Evolutionary conservation across 1,284 basidiomycete species (phyloP).

Genomic region (Sanguinoderma infundibulare): DNA sequence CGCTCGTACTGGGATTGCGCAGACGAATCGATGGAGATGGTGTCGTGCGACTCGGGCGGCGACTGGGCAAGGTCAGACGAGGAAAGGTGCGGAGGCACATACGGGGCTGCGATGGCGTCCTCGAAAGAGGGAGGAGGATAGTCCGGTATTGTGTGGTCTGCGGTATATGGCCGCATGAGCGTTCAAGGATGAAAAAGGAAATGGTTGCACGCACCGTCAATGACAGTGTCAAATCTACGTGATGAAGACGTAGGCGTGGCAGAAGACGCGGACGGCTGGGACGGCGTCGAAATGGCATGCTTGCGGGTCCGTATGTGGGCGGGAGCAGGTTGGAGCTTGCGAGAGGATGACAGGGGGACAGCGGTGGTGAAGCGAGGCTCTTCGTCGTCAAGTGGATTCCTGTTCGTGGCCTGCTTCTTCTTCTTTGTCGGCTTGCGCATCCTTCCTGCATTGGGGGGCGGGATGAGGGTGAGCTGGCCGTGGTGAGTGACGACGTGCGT

Average conservation of each 20-base stretch:
- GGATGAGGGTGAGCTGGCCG: conserved; percentile 53
- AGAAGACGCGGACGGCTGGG: conserved; percentile 14
- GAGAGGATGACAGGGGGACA: conserved; percentile 32
- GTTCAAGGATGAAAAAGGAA: background rate
- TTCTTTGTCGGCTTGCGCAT: conserved; percentile 48
- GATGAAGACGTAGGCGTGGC: background rate
- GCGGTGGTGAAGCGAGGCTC: conserved; percentile 43
- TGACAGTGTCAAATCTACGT: conserved; percentile 14
- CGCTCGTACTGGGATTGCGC: conserved; percentile 2
- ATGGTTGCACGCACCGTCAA: conserved; percentile 23
- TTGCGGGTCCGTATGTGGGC: conserved; percentile 32
- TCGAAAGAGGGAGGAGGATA: conserved; percentile 64
- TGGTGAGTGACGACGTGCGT: conserved; percentile 58
- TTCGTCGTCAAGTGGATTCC: conserved; percentile 23
- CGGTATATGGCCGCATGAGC: background rate
- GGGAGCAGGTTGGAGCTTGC: conserved; percentile 33
- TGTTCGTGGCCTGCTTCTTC: conserved; percentile 20
- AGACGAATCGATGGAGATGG: conserved; percentile 3
- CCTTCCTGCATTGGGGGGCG: conserved; percentile 57
- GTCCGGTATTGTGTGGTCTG: conserved; percentile 48
- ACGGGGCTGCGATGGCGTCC: conserved; percentile 48
- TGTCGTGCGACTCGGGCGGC: conserved; percentile 11
- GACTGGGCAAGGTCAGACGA: conserved; percentile 12
- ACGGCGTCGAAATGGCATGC: conserved; percentile 24
- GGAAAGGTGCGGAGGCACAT: conserved; percentile 21